Base-by-base conservation (phyloP, 176 grass and related monocot species). In the Zea luxurians region DNA sequence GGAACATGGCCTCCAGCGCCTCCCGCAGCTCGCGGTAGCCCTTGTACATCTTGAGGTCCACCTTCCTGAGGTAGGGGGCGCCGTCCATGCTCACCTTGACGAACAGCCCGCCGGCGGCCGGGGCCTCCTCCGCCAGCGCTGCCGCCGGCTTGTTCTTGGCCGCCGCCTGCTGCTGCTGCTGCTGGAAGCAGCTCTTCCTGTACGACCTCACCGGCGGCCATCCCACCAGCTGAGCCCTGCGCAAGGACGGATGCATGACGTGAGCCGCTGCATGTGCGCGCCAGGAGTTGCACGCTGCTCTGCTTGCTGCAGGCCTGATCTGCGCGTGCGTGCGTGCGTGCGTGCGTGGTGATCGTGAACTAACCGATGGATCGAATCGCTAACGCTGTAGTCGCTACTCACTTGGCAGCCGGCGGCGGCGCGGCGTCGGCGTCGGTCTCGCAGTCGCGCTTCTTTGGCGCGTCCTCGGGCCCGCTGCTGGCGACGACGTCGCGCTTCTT, bases 81-180 rank as follows among this genome's bases (percentile, higher is more conserved):
- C 91, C 94, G 38, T 97, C 94, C 94, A 97, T 93, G 91, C 94
- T 93, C 80, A 97, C 94, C 70, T 97, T 97, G n/a, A 97, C 89
- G 17, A 73, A 97, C 73, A 90, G 20, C 36, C 10, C 48, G 7
- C 47, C 17, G 2, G 59, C 12, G 2, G 61, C 27, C 0, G 84
- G 3, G 0, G 67, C 18, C 0, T 61, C 58, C 20, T 61, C 58
- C 20, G 9, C 15, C 9, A 45, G 5, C 5, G 69, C 44, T n/a
- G 44, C 9, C 57, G 53, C 37, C 1, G 52, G 17, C 76, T 84
- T 80, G 81, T 48, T 84, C 64, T 76, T 82, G 0, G 84, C 50
- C 38, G 38, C 27, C 47, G 47, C 41, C 71, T 75, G 73, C 68
- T 73, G 71, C 48, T 86, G 86, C 71, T 75, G 73, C 68, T 73